Conservation (phyloP, 163 green algal genomes). For the Chlamydomonas reinhardtii region DNA sequence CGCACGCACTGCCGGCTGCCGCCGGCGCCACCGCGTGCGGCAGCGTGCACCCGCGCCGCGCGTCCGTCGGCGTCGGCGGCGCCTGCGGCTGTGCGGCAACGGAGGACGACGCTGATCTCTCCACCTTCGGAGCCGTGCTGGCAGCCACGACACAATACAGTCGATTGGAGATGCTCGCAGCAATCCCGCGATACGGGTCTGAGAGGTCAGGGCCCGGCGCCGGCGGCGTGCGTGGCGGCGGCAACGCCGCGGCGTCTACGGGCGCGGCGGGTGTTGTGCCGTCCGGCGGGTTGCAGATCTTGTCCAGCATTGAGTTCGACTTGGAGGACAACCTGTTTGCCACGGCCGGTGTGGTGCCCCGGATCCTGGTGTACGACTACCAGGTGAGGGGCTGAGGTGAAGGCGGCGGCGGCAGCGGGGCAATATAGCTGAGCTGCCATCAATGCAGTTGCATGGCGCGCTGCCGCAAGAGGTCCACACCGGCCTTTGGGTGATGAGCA, state of each 20-base stretch:
- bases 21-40: background rate
- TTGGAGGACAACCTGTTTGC: constrained; percentile 91
- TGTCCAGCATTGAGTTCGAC: constrained; percentile 88
- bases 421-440: no score
- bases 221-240: constrained; percentile 11
- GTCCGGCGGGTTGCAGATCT: constrained; percentile 58
- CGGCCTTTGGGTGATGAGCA: no score
- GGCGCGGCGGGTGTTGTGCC: background rate
- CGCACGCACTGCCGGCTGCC: no score
- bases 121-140: constrained; percentile 51
- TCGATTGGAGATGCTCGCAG: constrained; percentile 28
- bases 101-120: constrained; percentile 6
- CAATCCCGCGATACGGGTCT: constrained; percentile 18
- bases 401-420: no score
- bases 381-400: background rate
- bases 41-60: background rate
- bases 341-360: constrained; percentile 67
- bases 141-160: constrained; percentile 50
- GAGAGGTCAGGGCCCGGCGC: background rate
- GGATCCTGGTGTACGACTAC: constrained; percentile 58
- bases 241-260: background rate
- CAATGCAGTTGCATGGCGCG: no score
- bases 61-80: background rate
- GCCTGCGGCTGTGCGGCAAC: background rate
- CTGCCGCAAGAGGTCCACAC: no score